Base-by-base conservation (phyloP, 2,329 filamentous ascomycete species). In the Clathrospora elynae region DNA sequence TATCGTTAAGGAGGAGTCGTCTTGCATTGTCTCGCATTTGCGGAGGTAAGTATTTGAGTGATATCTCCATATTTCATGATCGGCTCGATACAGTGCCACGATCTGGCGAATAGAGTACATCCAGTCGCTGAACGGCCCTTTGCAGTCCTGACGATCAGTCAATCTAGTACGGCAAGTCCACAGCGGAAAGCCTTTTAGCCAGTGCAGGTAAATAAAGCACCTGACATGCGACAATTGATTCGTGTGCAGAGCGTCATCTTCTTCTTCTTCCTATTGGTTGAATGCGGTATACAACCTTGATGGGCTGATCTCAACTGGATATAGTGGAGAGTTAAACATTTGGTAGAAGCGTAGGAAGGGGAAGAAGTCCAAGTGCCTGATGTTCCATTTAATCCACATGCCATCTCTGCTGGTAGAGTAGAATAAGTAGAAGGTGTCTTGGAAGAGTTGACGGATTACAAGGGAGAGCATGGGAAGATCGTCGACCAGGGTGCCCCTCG, bases 91-190 rank as follows among this genome's bases (percentile, higher is more conserved):
- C 5, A 47, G 5, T 11, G 37, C 38, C 5, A 47, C 33, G 5
- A 42, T 26, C 26, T 42, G 43, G 3, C 37, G 37, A 11, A 47
- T 23, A n/a, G 37, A 20, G 13, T 47, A 42, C 26, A 35, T 37
- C 10, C 22, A 47, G 13, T 42, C 32, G 12, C 11, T n/a, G 12
- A 46, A 33, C 6, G 22, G 32, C 1, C 28, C 26, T 12, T 16
- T 31, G 4, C 11, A 5, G 6, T 42, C 26, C 5, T n/a, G 2
- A 4, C 24, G 7, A 11, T 34, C 24, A 12, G 8, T 12, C 2
- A 42, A 12, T 3, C 43, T 29, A 8, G 43, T 47, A 4, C 42
- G 6, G 16, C 43, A 42, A 10, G 28, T 10, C 36, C 36, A 45
- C 4, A 45, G 17, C 1, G 36, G 24, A 5, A 49, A 29, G 13